Evolutionary conservation across 75 land plant species (phyloP).

Genomic region (Sequoiadendron giganteum): DNA sequence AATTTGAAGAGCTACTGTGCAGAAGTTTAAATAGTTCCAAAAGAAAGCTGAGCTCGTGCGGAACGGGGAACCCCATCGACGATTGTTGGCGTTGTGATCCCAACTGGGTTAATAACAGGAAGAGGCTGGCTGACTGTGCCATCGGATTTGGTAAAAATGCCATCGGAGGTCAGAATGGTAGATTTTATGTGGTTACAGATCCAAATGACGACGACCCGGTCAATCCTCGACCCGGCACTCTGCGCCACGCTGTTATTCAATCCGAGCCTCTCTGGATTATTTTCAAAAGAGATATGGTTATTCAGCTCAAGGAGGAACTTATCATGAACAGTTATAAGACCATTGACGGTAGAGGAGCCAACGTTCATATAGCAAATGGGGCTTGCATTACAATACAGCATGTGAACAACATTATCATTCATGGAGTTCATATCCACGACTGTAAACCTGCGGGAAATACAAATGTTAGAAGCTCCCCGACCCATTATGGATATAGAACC

Average conservation of each 20-base stretch:
- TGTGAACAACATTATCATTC: constrained; percentile 71
- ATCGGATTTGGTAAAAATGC: constrained; percentile 68
- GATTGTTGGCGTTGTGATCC: constrained; percentile 73
- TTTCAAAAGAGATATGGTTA: constrained; percentile 77
- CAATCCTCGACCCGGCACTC: constrained; percentile 61
- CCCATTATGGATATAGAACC: constrained; percentile 71
- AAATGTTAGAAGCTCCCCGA: constrained; percentile 63
- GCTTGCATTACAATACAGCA: constrained; percentile 75
- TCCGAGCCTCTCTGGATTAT: constrained; percentile 63
- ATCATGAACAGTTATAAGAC: constrained; percentile 88
- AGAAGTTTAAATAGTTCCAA: neutral
- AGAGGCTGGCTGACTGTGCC: constrained; percentile 71
- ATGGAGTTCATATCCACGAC: constrained; percentile 74
- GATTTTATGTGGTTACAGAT: constrained; percentile 44
- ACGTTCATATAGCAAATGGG: constrained; percentile 76
- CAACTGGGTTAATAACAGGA: constrained; percentile 51
- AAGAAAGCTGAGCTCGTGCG: neutral
- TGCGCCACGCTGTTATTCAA: constrained; percentile 44
- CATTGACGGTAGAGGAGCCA: constrained; percentile 73
- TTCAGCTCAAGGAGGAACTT: constrained; percentile 71
- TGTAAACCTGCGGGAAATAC: constrained; percentile 77
- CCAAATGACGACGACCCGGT: constrained; percentile 35
- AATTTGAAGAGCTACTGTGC: neutral
- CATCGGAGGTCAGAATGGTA: constrained; percentile 41
- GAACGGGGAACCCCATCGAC: constrained; percentile 50